Evolutionary conservation across 1,284 basidiomycete genomes (phyloP).

Genomic region (Volvariella volvacea): DNA sequence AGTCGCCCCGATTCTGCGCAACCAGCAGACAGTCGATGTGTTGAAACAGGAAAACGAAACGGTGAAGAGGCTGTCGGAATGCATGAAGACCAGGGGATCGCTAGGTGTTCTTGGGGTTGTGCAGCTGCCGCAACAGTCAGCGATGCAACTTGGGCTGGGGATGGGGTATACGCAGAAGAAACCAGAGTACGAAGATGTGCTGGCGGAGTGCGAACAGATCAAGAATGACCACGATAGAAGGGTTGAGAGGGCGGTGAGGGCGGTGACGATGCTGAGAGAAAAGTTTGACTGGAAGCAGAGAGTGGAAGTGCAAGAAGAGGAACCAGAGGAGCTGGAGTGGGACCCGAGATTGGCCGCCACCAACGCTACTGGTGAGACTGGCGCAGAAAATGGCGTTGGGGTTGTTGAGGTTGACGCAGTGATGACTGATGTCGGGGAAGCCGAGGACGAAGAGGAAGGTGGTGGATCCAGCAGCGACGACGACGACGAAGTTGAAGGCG

Average conservation of each 20-base stretch:
- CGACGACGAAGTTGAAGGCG: conserved; percentile 31
- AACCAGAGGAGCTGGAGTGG: conserved; percentile 69
- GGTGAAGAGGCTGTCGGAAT: conserved; percentile 59
- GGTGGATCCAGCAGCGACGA: conserved; percentile 18
- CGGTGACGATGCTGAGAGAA: conserved; percentile 65
- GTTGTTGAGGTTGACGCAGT: conserved; percentile 25
- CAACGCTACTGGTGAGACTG: conserved; percentile 16
- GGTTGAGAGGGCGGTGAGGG: conserved; percentile 63
- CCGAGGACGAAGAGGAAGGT: conserved; percentile 6
- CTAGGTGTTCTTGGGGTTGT: conserved; percentile 37
- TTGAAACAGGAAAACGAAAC: conserved; percentile 59
- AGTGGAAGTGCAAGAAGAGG: conserved; percentile 64
- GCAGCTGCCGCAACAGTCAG: conserved; percentile 16
- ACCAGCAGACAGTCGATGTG: conserved; percentile 70
- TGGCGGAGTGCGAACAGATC: conserved; percentile 60
- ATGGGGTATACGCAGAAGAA: conserved; percentile 22
- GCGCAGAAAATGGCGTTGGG: conserved; percentile 29
- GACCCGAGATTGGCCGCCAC: conserved; percentile 40
- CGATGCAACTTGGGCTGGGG: conserved; percentile 10
- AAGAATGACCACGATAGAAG: conserved; percentile 61
- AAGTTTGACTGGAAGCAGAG: conserved; percentile 74
- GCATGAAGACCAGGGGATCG: conserved; percentile 55
- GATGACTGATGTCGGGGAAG: conserved; percentile 29
- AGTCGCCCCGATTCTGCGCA: conserved; percentile 63
- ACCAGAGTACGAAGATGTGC: conserved; percentile 53